Evolutionary conservation across 495 filamentous ascomycete species (phyloP), one percentile per base, ranked within the genome.

Genomic region (Aspergillus steynii): DNA sequence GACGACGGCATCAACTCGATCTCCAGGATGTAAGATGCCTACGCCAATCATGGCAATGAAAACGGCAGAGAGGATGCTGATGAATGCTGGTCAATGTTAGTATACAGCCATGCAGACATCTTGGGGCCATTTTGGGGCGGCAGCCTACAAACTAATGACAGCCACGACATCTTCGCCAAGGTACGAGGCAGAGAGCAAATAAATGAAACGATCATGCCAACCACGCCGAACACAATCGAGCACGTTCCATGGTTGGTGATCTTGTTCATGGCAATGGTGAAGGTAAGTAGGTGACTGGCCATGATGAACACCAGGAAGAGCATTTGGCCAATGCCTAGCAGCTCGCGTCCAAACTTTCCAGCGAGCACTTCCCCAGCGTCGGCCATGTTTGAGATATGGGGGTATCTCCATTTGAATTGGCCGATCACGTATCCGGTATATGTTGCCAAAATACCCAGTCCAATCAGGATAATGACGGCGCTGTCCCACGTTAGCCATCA

Each of bases 351-450:
- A 28, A 83, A 76, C 31, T 61, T 73, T 4, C 89, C 90, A 62
- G 82, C 81, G 52, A 92, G 74, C 31, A 94, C 73, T 50, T 85
- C 77, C 20, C 87, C 87, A 9, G 85, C 89, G 65, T 95, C 90
- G 25, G 88, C 86, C 69, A 93, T 88, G 63, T 86, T 86, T 58
- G 85, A 77, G 45, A 93, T 85, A n/a, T 88, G 77, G 1, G 91
- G 91, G 66, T 86, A 86, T 58, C 77, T 81, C 62, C 86, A 63
- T 70, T 92, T 93, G 70, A 95, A 86, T 71, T 92, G 88, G 26
- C 88, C 90, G 62, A 94, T 83, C 34, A 93, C 82, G 61, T 86
- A 90, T 64, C 88, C 88, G 20, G 89, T 91, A 73, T 93, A 96
- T 45, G 88, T 88, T 26, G 90, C 86, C 12, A 91, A 62, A 5